Evolutionary conservation across 169 alveolate genomes (phyloP).

Genomic region (Babesia ovis): DNA sequence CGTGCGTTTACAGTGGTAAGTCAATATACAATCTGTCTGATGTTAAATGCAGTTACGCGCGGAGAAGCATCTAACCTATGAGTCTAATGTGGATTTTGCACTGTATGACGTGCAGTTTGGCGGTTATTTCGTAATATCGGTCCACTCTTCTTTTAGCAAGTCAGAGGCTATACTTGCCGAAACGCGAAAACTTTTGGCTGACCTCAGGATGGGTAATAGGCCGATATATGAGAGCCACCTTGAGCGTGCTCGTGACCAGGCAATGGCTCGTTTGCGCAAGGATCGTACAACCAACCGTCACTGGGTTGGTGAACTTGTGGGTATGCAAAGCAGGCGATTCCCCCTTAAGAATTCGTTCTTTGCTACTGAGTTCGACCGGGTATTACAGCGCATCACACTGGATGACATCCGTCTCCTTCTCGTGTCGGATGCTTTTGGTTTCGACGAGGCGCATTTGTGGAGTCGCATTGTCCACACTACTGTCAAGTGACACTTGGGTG

Average conservation of each 20-base stretch:
- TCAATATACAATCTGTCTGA: not conserved
- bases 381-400: conserved; percentile 45
- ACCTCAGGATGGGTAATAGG: conserved; percentile 38
- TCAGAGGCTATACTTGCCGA: conserved; percentile 68
- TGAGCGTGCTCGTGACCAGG: conserved; percentile 44
- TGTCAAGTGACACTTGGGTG: not conserved
- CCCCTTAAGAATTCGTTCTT: conserved; percentile 38
- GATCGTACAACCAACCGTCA: conserved; percentile 18
- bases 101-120: conserved; percentile 78
- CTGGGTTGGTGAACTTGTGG: conserved; percentile 44
- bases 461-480: conserved; percentile 52
- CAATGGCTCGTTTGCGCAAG: conserved; percentile 20
- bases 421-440: conserved; percentile 51
- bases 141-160: conserved; percentile 75
- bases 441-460: conserved; percentile 48
- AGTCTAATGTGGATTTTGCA: conserved; percentile 79
- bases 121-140: conserved; percentile 77
- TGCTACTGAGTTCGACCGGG: conserved; percentile 53
- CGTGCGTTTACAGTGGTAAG: conserved; percentile 59
- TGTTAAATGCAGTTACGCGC: conserved; percentile 70
- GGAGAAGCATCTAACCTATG: conserved; percentile 83
- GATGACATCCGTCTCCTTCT: conserved; percentile 51
- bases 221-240: conserved; percentile 36
- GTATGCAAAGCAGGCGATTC: conserved; percentile 48
- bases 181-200: conserved; percentile 59